Percentiles rank a stretch among this genome's conserved stretches.
Evolutionary conservation across 345 rosid species (phyloP).

Genomic region (Cardiospermum halicacabum): DNA sequence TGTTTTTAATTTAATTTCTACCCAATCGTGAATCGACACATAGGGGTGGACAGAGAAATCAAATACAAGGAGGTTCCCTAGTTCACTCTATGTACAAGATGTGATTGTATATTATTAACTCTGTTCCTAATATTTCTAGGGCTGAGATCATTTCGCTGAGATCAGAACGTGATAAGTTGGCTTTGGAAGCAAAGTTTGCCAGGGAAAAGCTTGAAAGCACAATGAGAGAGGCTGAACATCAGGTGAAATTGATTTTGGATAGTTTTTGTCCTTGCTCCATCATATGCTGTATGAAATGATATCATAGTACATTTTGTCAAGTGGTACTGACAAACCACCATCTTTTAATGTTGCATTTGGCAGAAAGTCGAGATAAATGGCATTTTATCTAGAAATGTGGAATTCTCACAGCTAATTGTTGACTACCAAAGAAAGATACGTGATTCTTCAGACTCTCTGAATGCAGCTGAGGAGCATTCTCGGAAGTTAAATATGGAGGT

Average conservation of each 20-base stretch:
- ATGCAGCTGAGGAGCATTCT: slow-evolving; percentile 67
- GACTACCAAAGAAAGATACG: slow-evolving; percentile 79
- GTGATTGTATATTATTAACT: too few species aligned
- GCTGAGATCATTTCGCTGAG: slow-evolving; percentile 56
- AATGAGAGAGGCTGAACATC: slow-evolving; percentile 72
- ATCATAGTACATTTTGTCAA: not conserved
- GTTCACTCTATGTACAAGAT: too few species aligned
- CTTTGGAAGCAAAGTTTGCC: slow-evolving; percentile 65
- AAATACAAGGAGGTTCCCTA: too few species aligned
- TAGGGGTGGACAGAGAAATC: too few species aligned
- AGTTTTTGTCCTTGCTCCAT: not conserved
- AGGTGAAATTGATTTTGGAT: slow-evolving; percentile 36
- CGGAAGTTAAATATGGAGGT: slow-evolving; percentile 90
- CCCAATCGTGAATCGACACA: too few species aligned
- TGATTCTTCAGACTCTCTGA: slow-evolving; percentile 67
- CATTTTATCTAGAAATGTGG: slow-evolving; percentile 74
- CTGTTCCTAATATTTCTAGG: slow-evolving; percentile 43
- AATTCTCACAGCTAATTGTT: slow-evolving; percentile 73
- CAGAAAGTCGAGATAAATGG: slow-evolving; percentile 67
- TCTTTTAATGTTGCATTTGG: slow-evolving; percentile 14
- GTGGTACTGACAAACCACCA: not conserved
- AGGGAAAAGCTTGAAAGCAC: slow-evolving; percentile 68
- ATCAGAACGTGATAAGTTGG: slow-evolving; percentile 78
- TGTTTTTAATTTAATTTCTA: too few species aligned
- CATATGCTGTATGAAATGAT: not conserved